A percentile compares a stretch with the other conserved stretches of the same genome.
These are phyloP conservation scores for Parascedosporium putredinis DNA, from an alignment of 2,329 filamentous ascomycete genomes.

Conservation along the genomic window DNA sequence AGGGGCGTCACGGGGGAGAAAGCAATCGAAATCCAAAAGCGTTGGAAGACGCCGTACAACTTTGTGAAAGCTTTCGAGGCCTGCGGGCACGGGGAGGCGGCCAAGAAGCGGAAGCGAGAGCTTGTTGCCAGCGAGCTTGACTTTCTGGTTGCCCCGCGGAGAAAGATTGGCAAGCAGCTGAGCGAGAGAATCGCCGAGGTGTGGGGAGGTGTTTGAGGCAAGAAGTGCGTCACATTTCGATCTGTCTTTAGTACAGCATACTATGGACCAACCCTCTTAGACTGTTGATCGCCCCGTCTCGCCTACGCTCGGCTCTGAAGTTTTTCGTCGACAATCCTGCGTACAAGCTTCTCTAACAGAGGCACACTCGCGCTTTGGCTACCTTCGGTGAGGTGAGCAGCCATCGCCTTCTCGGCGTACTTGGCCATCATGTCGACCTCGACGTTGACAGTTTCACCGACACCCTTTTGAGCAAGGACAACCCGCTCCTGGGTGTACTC, in stretches of 20 bases:
- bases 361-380: conserved; percentile 40
- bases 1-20: conserved; percentile 66
- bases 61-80: conserved; percentile 60
- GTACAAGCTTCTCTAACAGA: conserved; percentile 61
- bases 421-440: conserved; percentile 86
- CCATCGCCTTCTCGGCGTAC: conserved; percentile 82
- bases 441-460: conserved; percentile 76
- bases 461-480: conserved; percentile 66
- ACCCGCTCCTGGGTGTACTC: conserved; percentile 92
- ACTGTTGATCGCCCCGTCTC: too few relatives aligned
- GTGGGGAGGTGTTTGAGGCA: conserved; percentile 44
- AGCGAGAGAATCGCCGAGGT: conserved; percentile 63
- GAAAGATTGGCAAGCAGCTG: conserved; percentile 55
- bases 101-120: conserved; percentile 45
- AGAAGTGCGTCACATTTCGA: too few relatives aligned
- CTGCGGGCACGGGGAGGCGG: conserved; percentile 37
- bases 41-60: conserved; percentile 64
- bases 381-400: conserved; percentile 60
- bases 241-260: too few relatives aligned
- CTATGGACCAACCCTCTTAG: too few relatives aligned
- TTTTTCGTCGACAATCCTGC: conserved; percentile 63
- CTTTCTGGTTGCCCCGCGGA: conserved; percentile 48
- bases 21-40: conserved; percentile 66
- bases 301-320: conserved; percentile 1
- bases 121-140: conserved; percentile 49